Base-by-base conservation (phyloP, 2,329 filamentous ascomycete species). In the Botryotinia convoluta region DNA sequence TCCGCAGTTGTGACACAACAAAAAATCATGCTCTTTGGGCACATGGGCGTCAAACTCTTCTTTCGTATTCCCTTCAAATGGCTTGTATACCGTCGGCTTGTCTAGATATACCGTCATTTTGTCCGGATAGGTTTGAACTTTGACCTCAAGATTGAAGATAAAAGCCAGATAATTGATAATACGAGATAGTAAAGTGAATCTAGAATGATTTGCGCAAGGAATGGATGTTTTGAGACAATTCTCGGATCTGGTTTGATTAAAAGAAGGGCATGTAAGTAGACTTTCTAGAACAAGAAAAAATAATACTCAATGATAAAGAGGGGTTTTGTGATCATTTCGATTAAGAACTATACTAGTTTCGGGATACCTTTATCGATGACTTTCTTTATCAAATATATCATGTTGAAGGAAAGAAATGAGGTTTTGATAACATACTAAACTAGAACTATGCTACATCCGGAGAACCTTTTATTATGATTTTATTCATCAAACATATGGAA, bases 1-100 rank as follows among this genome's bases (percentile, higher is more conserved):
- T 65, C 42, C 62, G 8, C 62, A 45, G 20, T 65, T 65, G 37
- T 65, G n/a, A n/a, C 62, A 65, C 32, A 65, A 39, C 29, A 29
- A 45, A 18, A 64, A 65, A 2, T 65, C n/a, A 2, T 7, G 0
- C 39, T 12, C 3, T 0, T 22, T 4, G 10, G 29, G 22, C n/a
- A 29, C 14, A 3, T 65, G 62, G 5, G 62, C 62, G 1, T 65
- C 10, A 1, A 3, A 65, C 20, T 65, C 62, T 65, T 45, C 62
- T 32, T 14, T 1, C 18, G 62, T 65, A 22, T 32, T 32, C 8
- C 62, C 62, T 18, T 65, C 39, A 29, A 65, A 65, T 65, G n/a
- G 42, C 44, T 45, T 1, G 44, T 45, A n/a, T n/a, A n/a, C n/a
- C n/a, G n/a, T n/a, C n/a, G n/a, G n/a, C n/a, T n/a, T n/a, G n/a